Evolutionary conservation across 139 green algal genomes (phyloP).

Genomic region (Coelastrella sp.): DNA sequence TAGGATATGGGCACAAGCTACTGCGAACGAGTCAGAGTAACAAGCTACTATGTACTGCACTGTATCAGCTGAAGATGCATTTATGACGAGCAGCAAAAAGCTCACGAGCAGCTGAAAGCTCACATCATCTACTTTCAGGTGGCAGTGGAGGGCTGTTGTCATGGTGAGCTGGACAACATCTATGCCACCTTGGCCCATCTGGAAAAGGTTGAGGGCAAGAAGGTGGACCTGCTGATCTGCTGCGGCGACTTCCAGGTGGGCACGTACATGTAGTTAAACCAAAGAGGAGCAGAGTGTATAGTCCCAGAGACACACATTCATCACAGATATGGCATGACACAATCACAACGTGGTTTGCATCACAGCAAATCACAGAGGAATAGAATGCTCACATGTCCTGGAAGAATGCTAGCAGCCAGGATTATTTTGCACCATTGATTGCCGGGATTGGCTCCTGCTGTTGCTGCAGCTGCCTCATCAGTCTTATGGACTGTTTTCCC

Average conservation of each 20-base stretch:
- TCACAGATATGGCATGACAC: too few species aligned
- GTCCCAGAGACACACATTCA: too few species aligned
- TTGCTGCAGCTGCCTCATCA: neutral
- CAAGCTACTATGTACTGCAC: neutral
- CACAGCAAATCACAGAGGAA: too few species aligned
- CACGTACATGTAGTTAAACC: neutral
- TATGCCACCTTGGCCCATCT: constrained; percentile 84
- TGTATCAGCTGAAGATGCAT: neutral
- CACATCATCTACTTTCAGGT: constrained; percentile 82
- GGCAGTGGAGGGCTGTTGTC: constrained; percentile 90
- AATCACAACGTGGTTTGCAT: too few species aligned
- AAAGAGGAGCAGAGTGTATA: too few species aligned
- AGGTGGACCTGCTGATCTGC: constrained; percentile 96
- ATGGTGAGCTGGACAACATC: constrained; percentile 96
- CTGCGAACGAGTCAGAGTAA: too few species aligned
- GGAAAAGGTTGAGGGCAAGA: constrained; percentile 70
- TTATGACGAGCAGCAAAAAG: neutral
- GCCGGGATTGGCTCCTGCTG: too few species aligned
- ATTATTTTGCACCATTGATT: too few species aligned
- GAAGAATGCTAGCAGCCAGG: too few species aligned
- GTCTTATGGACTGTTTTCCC: neutral
- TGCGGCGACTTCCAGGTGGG: constrained; percentile 97
- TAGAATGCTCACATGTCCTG: too few species aligned
- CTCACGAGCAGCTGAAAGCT: neutral
- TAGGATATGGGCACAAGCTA: too few species aligned